These are phyloP conservation scores for Trypanosoma boissoni DNA, from an alignment of 208 protist species.

Conservation along the genomic window DNA sequence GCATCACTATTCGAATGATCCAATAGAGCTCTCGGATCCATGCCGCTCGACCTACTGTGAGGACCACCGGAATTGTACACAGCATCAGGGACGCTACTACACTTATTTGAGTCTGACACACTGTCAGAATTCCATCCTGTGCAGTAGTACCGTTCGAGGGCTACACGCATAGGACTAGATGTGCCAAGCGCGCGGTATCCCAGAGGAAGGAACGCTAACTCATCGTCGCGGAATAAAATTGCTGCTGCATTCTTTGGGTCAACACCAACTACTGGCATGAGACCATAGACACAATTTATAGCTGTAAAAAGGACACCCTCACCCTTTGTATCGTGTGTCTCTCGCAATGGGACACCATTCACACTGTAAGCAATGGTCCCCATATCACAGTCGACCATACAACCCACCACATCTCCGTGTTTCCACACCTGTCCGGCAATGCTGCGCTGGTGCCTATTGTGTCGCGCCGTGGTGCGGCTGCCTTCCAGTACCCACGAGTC, in stretches of 20 bases:
- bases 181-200: slow-evolving; percentile 48
- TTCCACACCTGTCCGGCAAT: slow-evolving; percentile 56
- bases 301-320: slow-evolving; percentile 28
- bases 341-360: slow-evolving; percentile 54
- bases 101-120: background rate
- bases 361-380: slow-evolving; percentile 71
- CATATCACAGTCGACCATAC: slow-evolving; percentile 80
- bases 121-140: background rate
- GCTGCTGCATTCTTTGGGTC: slow-evolving; percentile 48
- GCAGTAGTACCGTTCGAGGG: slow-evolving; percentile 23
- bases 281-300: slow-evolving; percentile 30
- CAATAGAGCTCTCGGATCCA: too few species aligned
- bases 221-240: slow-evolving; percentile 51
- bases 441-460: slow-evolving; percentile 62
- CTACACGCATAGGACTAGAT: slow-evolving; percentile 15
- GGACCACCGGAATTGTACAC: too few species aligned
- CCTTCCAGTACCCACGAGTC: slow-evolving; percentile 83
- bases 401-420: slow-evolving; percentile 86
- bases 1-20: background rate
- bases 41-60: too few species aligned
- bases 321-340: slow-evolving; percentile 32
- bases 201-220: slow-evolving; percentile 50
- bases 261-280: slow-evolving; percentile 36
- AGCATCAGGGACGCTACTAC: background rate
- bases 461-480: slow-evolving; percentile 65